phyloP scores from a whole-genome alignment of 768 basidiomycete species.

The Lactarius akahatsu region DNA sequence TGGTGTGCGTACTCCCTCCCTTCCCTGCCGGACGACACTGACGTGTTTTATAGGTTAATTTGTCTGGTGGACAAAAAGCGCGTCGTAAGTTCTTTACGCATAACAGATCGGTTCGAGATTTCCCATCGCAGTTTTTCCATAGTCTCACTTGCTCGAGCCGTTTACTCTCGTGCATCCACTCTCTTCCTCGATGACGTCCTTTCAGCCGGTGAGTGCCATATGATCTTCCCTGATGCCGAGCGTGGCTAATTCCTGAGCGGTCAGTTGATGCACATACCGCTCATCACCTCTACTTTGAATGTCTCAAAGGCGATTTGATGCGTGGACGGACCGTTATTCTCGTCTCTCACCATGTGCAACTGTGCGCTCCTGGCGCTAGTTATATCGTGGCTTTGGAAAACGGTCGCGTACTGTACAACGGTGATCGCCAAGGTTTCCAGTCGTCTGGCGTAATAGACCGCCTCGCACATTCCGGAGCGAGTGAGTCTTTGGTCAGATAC shows the following conservation, averaged over 20 bases:
- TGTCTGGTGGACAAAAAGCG: constrained; percentile 56
- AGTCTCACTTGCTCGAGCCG: constrained; percentile 80
- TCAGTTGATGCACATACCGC: constrained; percentile 85
- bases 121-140: constrained; percentile 5
- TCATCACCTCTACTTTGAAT: constrained; percentile 75
- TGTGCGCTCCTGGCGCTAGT: constrained; percentile 75
- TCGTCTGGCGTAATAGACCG: constrained; percentile 63
- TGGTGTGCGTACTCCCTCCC: constrained; percentile 47
- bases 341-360: constrained; percentile 92
- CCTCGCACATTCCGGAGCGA: constrained; percentile 58
- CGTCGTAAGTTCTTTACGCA: constrained; percentile 41
- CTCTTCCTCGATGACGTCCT: constrained; percentile 84
- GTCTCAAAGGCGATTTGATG: constrained; percentile 76
- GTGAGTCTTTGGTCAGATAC: constrained; percentile 35
- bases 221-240: not conserved
- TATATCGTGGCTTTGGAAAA: constrained; percentile 85
- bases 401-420: constrained; percentile 73
- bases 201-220: constrained; percentile 40
- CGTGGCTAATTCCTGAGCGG: constrained; percentile 1
- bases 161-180: constrained; percentile 83
- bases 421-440: constrained; percentile 61
- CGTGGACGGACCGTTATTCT: constrained; percentile 79
- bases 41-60: constrained; percentile 39
- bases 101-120: not conserved
- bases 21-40: not conserved